phyloP scores from a whole-genome alignment of 495 filamentous ascomycete genomes.

The Hypoxylon rickii region DNA sequence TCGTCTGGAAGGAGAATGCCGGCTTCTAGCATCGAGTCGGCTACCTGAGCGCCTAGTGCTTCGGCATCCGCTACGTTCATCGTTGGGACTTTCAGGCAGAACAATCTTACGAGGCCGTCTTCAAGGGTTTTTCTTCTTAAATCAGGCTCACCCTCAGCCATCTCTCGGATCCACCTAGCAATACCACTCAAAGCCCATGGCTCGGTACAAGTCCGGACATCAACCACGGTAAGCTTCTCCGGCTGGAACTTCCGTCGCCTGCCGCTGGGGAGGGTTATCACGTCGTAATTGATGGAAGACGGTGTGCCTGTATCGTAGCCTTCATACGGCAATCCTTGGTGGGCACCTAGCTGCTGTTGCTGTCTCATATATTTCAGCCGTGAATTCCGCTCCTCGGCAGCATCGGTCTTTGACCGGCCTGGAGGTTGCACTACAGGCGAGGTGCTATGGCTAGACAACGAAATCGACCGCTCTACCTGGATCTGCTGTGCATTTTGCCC shows the following conservation, averaged over 20 bases:
- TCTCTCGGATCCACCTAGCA: constrained; percentile 79
- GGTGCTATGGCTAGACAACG: constrained; percentile 77
- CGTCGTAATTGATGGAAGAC: constrained; percentile 63
- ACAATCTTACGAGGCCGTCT: constrained; percentile 85
- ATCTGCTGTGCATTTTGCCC: constrained; percentile 45
- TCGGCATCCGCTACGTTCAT: constrained; percentile 99
- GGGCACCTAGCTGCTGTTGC: constrained; percentile 54
- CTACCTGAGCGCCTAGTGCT: constrained; percentile 76
- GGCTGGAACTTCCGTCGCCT: constrained; percentile 81
- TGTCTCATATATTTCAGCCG: constrained; percentile 63
- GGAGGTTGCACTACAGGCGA: constrained; percentile 80
- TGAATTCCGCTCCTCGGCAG: constrained; percentile 64
- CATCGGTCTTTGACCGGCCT: constrained; percentile 92
- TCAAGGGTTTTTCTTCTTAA: constrained; percentile 80
- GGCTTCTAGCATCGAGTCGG: constrained; percentile 77
- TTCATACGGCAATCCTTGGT: constrained; percentile 51
- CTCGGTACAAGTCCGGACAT: constrained; percentile 84
- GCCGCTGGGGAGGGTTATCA: constrained; percentile 70
- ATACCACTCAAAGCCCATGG: constrained; percentile 95
- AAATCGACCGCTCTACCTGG: constrained; percentile 82
- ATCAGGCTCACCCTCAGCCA: constrained; percentile 84
- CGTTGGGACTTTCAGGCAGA: constrained; percentile 94
- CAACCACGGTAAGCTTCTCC: constrained; percentile 79
- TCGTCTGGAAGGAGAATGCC: constrained; percentile 85
- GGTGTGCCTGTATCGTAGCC: constrained; percentile 56